Evolutionary conservation across 1,284 basidiomycete species (phyloP).

Genomic region (Cystobasidiaceae sp.): DNA sequence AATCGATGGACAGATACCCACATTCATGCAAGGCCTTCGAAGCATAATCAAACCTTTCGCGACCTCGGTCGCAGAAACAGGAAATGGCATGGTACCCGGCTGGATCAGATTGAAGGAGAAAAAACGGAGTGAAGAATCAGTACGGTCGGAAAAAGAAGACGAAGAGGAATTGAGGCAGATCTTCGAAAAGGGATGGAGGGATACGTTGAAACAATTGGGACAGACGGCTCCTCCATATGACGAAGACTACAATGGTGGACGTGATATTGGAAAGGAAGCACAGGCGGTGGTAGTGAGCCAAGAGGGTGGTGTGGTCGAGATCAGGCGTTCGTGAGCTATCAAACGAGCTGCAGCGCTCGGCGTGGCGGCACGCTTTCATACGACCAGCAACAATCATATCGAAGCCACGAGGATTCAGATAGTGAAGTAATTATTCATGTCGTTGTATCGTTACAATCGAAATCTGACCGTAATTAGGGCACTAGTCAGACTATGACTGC

Average conservation of each 20-base stretch:
- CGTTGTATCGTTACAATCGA: no score
- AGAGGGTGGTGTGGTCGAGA: not conserved
- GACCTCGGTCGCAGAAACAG: not conserved
- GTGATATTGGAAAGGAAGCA: no score
- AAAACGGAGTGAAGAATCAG: not conserved
- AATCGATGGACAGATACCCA: no score
- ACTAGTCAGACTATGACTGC: no score
- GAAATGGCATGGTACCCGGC: slow-evolving; percentile 1
- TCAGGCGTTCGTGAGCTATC: not conserved
- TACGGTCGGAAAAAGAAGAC: not conserved
- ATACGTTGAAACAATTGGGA: not conserved
- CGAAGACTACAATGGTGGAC: no score
- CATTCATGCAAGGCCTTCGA: slow-evolving; percentile 4
- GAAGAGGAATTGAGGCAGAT: slow-evolving; percentile 1
- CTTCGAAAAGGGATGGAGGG: slow-evolving; percentile 5
- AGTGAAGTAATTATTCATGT: no score
- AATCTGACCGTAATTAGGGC: no score
- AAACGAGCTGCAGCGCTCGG: not conserved
- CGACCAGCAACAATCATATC: no score
- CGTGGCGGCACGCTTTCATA: no score
- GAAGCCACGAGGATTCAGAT: no score
- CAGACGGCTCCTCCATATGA: no score
- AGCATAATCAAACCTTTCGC: slow-evolving; percentile 2
- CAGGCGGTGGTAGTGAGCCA: no score
- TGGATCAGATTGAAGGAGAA: not conserved